phyloP scores from a whole-genome alignment of 345 rosid genomes.

The Chamaenerion angustifolium region DNA sequence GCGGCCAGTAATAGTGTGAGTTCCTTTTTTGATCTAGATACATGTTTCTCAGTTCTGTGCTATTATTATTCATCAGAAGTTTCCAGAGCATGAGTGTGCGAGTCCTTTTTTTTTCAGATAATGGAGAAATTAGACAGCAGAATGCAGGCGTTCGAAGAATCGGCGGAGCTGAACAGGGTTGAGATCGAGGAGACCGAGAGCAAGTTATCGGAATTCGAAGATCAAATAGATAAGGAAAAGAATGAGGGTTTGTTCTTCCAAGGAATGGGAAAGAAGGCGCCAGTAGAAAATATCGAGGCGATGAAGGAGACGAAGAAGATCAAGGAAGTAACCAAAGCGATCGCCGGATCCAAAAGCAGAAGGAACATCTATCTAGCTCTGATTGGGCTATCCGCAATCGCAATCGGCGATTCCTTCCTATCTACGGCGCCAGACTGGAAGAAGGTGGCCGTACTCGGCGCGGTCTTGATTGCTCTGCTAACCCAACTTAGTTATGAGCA shows the following conservation, averaged over 20 bases:
- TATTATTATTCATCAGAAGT: not conserved
- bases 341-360: constrained; percentile 45
- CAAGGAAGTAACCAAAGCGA: constrained; percentile 32
- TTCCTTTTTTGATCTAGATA: not conserved
- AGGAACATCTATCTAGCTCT: constrained; percentile 58
- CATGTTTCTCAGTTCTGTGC: not conserved
- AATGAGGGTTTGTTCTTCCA: constrained; percentile 85
- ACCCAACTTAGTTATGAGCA: constrained; percentile 62
- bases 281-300: constrained; percentile 38
- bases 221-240: constrained; percentile 46
- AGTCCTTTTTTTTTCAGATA: constrained; percentile 27
- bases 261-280: constrained; percentile 43
- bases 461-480: constrained; percentile 56
- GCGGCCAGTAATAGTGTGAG: constrained; percentile 77
- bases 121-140: constrained; percentile 65
- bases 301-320: constrained; percentile 47
- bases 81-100: not conserved
- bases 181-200: constrained; percentile 59
- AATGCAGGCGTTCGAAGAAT: constrained; percentile 85
- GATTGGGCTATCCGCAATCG: constrained; percentile 31
- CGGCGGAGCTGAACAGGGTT: constrained; percentile 40
- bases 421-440: constrained; percentile 57
- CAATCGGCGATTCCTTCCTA: constrained; percentile 49
- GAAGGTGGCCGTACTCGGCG: constrained; percentile 76
- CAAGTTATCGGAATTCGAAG: constrained; percentile 58